phyloP scores from a whole-genome alignment of 2,329 filamentous ascomycete species.

The Myriosclerotinia duriaeana region DNA sequence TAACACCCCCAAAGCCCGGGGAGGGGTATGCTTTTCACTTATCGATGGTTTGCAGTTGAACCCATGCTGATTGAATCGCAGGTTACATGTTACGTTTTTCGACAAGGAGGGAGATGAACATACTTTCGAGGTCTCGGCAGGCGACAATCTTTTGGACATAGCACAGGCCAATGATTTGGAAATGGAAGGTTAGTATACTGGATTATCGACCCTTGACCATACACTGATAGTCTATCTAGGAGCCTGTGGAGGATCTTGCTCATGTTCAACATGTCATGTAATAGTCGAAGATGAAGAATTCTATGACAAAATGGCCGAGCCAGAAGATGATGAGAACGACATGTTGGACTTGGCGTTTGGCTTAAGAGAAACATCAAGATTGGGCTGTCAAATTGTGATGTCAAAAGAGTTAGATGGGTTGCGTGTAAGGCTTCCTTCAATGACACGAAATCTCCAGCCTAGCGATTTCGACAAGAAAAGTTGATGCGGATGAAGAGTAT shows the following conservation, averaged over 20 bases:
- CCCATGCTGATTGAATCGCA: slow-evolving; percentile 42
- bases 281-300: slow-evolving; percentile 64
- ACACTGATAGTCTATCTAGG: slow-evolving; percentile 46
- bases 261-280: slow-evolving; percentile 74
- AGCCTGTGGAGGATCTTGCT: slow-evolving; percentile 83
- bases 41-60: neutral
- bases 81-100: slow-evolving; percentile 85
- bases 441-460: slow-evolving; percentile 94
- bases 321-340: slow-evolving; percentile 65
- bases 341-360: slow-evolving; percentile 75
- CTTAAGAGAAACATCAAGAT: slow-evolving; percentile 64
- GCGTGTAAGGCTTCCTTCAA: slow-evolving; percentile 79
- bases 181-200: slow-evolving; percentile 73
- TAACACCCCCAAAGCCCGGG: slow-evolving; percentile 80
- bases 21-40: slow-evolving; percentile 68
- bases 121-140: slow-evolving; percentile 76
- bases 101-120: slow-evolving; percentile 81
- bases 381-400: slow-evolving; percentile 68
- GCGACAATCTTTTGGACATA: slow-evolving; percentile 93
- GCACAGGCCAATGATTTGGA: slow-evolving; percentile 93
- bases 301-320: slow-evolving; percentile 63
- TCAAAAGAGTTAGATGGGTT: slow-evolving; percentile 84
- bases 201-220: neutral
- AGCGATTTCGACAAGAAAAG: slow-evolving; percentile 72
- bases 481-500: slow-evolving; percentile 1